A percentile compares a stretch with the other conserved stretches of the same genome.
These are phyloP conservation scores for Pythium rishiriense DNA, from an alignment of 352 stramenopile species.

Conservation along the genomic window DNA sequence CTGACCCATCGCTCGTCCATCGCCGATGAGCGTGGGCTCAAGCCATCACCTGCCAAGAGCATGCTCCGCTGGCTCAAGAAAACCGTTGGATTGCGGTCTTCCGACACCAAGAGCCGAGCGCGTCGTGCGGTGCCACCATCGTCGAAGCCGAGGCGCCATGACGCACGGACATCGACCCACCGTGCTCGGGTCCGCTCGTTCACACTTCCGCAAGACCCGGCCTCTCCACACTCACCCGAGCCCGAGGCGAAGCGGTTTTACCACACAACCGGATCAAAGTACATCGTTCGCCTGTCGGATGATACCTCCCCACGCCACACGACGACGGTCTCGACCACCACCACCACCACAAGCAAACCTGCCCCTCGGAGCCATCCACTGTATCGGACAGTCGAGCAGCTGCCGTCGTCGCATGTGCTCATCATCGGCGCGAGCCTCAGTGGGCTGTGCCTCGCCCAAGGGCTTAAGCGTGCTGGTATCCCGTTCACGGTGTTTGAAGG, in stretches of 20 bases:
- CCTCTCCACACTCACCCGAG: background rate
- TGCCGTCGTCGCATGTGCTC: slow-evolving; percentile 12
- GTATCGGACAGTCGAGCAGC: background rate
- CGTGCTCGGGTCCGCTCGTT: background rate
- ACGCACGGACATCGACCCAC: background rate
- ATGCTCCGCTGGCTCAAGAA: slow-evolving; percentile 4
- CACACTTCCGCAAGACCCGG: background rate
- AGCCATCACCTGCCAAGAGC: background rate
- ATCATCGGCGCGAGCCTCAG: slow-evolving; percentile 54
- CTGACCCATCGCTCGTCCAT: background rate
- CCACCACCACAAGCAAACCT: no score
- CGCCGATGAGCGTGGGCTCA: background rate
- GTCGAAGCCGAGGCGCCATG: no score
- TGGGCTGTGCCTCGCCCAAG: slow-evolving; percentile 57
- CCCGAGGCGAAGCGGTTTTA: background rate
- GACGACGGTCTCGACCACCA: no score
- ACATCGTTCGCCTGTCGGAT: background rate
- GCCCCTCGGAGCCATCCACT: background rate
- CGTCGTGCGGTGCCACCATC: background rate
- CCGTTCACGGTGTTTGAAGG: slow-evolving; percentile 67
- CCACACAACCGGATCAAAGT: background rate
- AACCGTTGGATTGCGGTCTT: background rate
- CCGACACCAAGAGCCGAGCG: background rate
- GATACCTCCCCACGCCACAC: background rate
- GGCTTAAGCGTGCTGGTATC: slow-evolving; percentile 55